Evolutionary conservation across 1,284 basidiomycete species (phyloP).

Genomic region (Phlebopus sp.): DNA sequence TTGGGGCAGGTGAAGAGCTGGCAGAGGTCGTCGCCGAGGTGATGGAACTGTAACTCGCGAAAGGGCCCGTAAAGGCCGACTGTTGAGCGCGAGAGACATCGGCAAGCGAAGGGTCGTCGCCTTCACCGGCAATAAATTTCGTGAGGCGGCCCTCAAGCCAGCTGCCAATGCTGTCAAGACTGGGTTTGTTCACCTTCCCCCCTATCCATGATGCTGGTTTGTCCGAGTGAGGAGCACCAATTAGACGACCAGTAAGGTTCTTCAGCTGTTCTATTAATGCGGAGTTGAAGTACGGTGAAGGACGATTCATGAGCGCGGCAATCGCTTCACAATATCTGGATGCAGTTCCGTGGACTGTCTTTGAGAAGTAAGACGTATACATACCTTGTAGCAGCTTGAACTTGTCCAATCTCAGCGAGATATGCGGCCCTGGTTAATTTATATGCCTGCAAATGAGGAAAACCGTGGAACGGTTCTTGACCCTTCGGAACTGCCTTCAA

Average conservation of each 20-base stretch:
- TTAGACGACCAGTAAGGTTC: constrained; percentile 78
- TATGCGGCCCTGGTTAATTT: constrained; percentile 77
- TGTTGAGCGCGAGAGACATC: constrained; percentile 42
- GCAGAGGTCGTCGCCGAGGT: constrained; percentile 76
- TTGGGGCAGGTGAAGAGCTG: constrained; percentile 69
- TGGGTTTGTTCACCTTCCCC: constrained; percentile 81
- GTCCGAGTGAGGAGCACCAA: constrained; percentile 71
- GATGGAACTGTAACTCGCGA: constrained; percentile 93
- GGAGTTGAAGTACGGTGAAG: constrained; percentile 67
- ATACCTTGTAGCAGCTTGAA: constrained; percentile 71
- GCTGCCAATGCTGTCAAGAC: constrained; percentile 87
- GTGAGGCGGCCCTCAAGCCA: constrained; percentile 95
- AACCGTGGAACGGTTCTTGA: constrained; percentile 79
- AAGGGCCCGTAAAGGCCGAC: constrained; percentile 70
- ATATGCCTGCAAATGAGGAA: constrained; percentile 89
- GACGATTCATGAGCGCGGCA: constrained; percentile 60
- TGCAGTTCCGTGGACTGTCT: constrained; percentile 11
- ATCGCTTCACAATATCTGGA: constrained; percentile 95
- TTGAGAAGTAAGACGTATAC: constrained; percentile 14
- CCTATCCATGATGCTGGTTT: constrained; percentile 80
- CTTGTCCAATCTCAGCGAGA: constrained; percentile 79
- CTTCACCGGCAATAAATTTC: constrained; percentile 94
- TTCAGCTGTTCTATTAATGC: constrained; percentile 76
- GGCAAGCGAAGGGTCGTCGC: constrained; percentile 45
- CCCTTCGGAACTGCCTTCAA: constrained; percentile 75